Percentiles rank a stretch among this genome's conserved stretches.
Evolutionary conservation across 169 alveolate genomes (phyloP).

Genomic region (Plasmodium inui): DNA sequence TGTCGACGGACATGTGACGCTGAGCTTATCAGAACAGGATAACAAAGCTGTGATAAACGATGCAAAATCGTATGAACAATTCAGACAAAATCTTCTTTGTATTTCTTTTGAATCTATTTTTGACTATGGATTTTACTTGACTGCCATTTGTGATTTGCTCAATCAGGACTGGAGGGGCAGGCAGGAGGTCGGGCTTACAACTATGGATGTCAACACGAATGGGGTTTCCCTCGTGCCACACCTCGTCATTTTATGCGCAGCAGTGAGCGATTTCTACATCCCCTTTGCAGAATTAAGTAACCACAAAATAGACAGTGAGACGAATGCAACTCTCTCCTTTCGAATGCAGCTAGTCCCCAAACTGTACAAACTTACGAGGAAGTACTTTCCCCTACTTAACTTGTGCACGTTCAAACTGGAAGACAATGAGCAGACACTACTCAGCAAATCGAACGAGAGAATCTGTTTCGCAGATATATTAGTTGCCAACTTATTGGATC

Average conservation of each 20-base stretch:
- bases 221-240: not conserved
- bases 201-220: not conserved
- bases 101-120: slow-evolving; percentile 79
- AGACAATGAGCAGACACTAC: slow-evolving; percentile 3
- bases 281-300: slow-evolving; percentile 74
- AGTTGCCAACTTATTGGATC: slow-evolving; percentile 24
- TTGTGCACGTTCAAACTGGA: slow-evolving; percentile 49
- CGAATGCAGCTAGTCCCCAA: slow-evolving; percentile 34
- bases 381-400: slow-evolving; percentile 18
- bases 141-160: slow-evolving; percentile 51
- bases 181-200: not conserved
- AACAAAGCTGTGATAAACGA: not conserved
- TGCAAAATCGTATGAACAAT: slow-evolving; percentile 8
- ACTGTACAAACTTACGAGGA: slow-evolving; percentile 16
- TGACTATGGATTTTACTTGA: slow-evolving; percentile 77
- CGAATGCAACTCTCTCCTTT: not conserved
- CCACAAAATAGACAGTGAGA: slow-evolving; percentile 45
- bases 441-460: slow-evolving; percentile 23
- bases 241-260: slow-evolving; percentile 85
- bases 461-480: slow-evolving; percentile 24
- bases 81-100: slow-evolving; percentile 25
- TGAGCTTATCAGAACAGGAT: slow-evolving; percentile 2
- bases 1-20: not conserved
- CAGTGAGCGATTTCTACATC: slow-evolving; percentile 91
- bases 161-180: not conserved